Base-by-base conservation (phyloP, 2,329 filamentous ascomycete species). In the Madurella fahalii region DNA sequence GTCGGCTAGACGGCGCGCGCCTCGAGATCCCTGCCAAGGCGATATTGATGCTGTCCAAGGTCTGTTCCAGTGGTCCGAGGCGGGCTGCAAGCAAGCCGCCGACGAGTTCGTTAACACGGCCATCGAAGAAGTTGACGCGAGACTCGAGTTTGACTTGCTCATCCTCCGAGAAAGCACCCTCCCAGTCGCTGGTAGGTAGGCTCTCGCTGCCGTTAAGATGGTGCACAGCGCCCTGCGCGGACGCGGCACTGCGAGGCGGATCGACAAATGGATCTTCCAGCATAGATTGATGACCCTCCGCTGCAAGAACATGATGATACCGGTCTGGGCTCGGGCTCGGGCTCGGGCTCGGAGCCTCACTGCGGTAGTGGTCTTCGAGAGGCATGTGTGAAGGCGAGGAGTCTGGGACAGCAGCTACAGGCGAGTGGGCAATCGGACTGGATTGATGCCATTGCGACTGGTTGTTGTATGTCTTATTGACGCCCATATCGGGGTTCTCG, bases 81-180 rank as follows among this genome's bases (percentile, higher is more conserved):
- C 89, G 85, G 58, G 85, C 82, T 50, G 90, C 83, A 49, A 99
- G 73, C 3, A 94, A 77, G 46, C 82, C 83, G 50, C 88, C 89
- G 60, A 99, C 88, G 60, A 97, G 74, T 48, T 90, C 84, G 67
- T 96, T 91, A 59, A 99, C 89, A 66, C 89, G 91, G 45, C 84
- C 86, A 66, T 97, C 91, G 65, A 97, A 96, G 78, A 96, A 97
- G 45, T 84, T 82, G 59, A 89, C 89, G 46, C 91, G 84, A 50
- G 85, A 84, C 60, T 89, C 84, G 53, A 97, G 77, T 71, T 95
- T 96, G 48, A 84, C 82, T 55, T 95, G 90, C 65, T 95, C 89
- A 34, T 87, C 85, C 16, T 90, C 89, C 9, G 87, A 87, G 58
- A 96, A 85, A 45, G 87, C 84, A 66, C 87, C 87, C 65, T 95